Conservation (phyloP, 352 stramenopile genomes). For the Pythium oligandrum region DNA sequence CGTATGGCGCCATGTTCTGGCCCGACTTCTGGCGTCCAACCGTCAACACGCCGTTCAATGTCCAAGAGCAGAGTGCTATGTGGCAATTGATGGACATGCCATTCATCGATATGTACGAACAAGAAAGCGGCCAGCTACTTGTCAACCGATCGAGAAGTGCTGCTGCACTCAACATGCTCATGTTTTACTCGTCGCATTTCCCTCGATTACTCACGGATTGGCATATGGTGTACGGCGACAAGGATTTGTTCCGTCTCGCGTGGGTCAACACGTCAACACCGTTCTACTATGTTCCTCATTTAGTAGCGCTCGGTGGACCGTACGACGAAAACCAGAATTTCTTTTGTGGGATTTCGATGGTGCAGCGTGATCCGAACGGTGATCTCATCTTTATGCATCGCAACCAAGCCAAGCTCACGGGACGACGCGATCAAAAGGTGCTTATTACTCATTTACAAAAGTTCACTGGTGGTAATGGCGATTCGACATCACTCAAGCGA, state of each 20-base stretch:
- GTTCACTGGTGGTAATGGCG: conserved; percentile 69
- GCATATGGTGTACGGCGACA: conserved; percentile 69
- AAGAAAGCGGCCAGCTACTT: conserved; percentile 75
- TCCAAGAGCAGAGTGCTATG: conserved; percentile 61
- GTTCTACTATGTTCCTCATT: conserved; percentile 65
- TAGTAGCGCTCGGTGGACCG: conserved; percentile 45
- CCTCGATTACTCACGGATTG: conserved; percentile 56
- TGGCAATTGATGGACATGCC: conserved; percentile 78
- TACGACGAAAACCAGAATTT: conserved; percentile 42
- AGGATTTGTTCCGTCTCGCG: conserved; percentile 73
- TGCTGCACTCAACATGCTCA: conserved; percentile 57
- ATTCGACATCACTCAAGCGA: conserved; percentile 31
- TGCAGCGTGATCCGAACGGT: conserved; percentile 64
- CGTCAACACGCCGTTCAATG: conserved; percentile 62
- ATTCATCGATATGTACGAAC: conserved; percentile 85
- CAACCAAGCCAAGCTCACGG: conserved; percentile 74
- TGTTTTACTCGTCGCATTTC: conserved; percentile 70
- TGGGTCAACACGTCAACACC: conserved; percentile 71
- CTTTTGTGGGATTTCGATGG: conserved; percentile 81
- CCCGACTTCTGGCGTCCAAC: conserved; percentile 76
- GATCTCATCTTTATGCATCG: conserved; percentile 80
- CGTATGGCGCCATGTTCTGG: conserved; percentile 75
- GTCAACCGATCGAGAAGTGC: conserved; percentile 43
- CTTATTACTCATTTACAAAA: conserved; percentile 71
- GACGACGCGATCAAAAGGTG: conserved; percentile 49